Evolutionary conservation across 129 eudicot species (phyloP).

Genomic region (Chrysanthemum makinoi): DNA sequence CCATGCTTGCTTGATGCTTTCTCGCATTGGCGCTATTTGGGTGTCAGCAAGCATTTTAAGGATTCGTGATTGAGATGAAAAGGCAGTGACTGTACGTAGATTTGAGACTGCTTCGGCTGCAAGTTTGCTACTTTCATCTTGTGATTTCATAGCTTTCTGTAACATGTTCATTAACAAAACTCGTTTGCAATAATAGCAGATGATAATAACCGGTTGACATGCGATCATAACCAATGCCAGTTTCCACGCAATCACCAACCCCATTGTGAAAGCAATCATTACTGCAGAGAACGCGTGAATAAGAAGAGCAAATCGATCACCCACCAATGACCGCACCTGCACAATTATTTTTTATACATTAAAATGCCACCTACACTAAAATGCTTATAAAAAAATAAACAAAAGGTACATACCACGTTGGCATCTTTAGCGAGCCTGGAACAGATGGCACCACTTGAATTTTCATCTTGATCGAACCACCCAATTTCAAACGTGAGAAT

Average conservation of each 20-base stretch:
- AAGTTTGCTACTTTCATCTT: constrained; percentile 21
- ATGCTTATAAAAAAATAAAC: neutral
- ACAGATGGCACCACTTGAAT: constrained; percentile 82
- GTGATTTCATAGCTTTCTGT: constrained; percentile 67
- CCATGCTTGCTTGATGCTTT: constrained; percentile 82
- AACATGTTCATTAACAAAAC: constrained; percentile 69
- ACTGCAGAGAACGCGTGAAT: constrained; percentile 77
- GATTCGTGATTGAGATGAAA: constrained; percentile 61
- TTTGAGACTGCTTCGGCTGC: constrained; percentile 96
- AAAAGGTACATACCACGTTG: constrained; percentile 59
- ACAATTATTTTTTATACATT: constrained; percentile 3
- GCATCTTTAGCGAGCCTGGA: constrained; percentile 84
- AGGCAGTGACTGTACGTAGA: constrained; percentile 39
- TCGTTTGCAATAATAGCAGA: constrained; percentile 54
- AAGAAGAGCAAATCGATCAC: constrained; percentile 63
- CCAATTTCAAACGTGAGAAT: constrained; percentile 87
- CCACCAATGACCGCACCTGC: constrained; percentile 82
- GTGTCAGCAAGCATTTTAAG: constrained; percentile 67
- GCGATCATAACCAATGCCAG: constrained; percentile 80
- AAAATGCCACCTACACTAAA: neutral
- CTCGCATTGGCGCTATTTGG: constrained; percentile 66
- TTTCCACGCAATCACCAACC: constrained; percentile 71
- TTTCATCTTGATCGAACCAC: constrained; percentile 88
- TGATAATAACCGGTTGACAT: constrained; percentile 61
- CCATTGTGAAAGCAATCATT: constrained; percentile 65